Evolutionary conservation across 2,329 filamentous ascomycete genomes (phyloP).

Genomic region (Calonectria naviculata): DNA sequence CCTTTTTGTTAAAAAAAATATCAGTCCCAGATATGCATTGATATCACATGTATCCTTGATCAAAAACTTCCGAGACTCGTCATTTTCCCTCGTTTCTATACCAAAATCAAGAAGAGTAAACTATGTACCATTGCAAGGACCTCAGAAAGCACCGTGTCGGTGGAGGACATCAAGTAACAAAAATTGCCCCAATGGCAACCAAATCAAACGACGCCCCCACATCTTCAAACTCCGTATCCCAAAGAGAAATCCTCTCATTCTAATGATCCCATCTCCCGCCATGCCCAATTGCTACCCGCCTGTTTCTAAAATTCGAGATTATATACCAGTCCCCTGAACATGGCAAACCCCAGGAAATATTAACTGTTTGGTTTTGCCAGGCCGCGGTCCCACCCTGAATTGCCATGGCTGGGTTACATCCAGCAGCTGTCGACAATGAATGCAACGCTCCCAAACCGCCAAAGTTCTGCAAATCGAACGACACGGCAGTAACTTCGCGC

Average conservation of each 20-base stretch:
- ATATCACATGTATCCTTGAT: background rate
- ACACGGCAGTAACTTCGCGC: background rate
- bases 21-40: background rate
- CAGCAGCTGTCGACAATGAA: background rate
- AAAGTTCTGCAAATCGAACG: constrained; percentile 10
- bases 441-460: constrained; percentile 24
- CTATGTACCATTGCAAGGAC: background rate
- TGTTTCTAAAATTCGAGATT: constrained; percentile 2
- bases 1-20: background rate
- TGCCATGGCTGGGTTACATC: background rate
- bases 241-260: constrained; percentile 18
- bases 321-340: background rate
- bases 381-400: background rate
- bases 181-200: constrained; percentile 1
- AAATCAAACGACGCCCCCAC: constrained; percentile 27
- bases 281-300: constrained; percentile 1
- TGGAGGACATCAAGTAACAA: background rate
- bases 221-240: constrained; percentile 29
- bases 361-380: background rate
- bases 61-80: background rate
- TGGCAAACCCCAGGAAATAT: background rate
- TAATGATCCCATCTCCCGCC: constrained; percentile 8
- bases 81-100: background rate
- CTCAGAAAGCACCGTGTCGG: background rate
- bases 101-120: background rate